These are phyloP conservation scores for Penicillium sp. DNA, from an alignment of 2,329 filamentous ascomycete species.

Conservation along the genomic window DNA sequence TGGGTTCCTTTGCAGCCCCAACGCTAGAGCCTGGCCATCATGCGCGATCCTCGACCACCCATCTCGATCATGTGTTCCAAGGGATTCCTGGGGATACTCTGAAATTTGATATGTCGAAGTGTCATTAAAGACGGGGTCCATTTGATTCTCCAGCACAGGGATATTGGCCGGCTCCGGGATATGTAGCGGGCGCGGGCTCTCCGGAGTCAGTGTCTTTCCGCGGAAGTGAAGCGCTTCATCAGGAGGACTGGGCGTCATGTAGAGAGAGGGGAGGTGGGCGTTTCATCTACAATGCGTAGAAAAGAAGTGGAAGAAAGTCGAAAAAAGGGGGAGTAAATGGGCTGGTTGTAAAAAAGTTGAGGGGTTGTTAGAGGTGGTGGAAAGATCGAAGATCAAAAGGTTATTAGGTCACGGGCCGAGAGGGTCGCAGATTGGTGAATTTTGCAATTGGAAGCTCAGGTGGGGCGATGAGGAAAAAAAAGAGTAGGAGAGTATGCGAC, in stretches of 20 bases:
- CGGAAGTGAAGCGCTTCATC: constrained; percentile 61
- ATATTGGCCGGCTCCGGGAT: constrained; percentile 70
- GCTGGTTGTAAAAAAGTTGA: background rate
- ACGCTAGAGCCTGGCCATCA: constrained; percentile 18
- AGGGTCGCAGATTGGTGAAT: constrained; percentile 26
- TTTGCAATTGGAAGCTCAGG: constrained; percentile 43
- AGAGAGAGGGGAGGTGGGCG: constrained; percentile 44
- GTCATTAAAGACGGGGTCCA: constrained; percentile 72
- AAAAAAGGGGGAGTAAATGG: constrained; percentile 3
- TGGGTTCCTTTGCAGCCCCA: constrained; percentile 31
- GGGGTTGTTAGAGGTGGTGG: background rate
- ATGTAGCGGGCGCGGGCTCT: constrained; percentile 72
- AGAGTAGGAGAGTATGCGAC: background rate
- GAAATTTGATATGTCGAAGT: constrained; percentile 61
- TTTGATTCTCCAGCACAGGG: constrained; percentile 71
- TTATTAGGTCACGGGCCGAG: constrained; percentile 6
- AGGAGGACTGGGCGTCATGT: constrained; percentile 59
- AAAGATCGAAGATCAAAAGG: background rate
- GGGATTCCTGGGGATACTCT: constrained; percentile 24
- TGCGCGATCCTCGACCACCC: constrained; percentile 23
- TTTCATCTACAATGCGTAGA: constrained; percentile 45
- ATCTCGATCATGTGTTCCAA: constrained; percentile 16
- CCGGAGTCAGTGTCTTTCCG: constrained; percentile 68
- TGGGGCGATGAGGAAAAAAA: constrained; percentile 42
- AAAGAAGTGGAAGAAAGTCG: constrained; percentile 3